These are phyloP conservation scores for Echeveria elegans DNA, from an alignment of 164 flowering plant species.

Conservation along the genomic window DNA sequence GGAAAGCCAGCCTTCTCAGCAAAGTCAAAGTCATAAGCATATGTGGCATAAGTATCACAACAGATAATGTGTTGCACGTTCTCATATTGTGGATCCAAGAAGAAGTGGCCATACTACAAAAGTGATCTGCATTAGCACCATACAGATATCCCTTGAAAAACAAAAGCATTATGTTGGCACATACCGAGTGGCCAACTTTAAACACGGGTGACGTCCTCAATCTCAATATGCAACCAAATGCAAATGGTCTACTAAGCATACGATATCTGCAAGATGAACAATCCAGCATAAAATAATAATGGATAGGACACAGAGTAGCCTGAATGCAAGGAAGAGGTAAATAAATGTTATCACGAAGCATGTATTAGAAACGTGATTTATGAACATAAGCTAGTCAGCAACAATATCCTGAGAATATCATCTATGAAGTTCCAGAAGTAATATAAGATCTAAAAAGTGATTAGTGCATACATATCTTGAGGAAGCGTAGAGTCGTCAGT, in stretches of 20 bases:
- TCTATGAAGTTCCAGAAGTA: background rate
- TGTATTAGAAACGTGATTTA: background rate
- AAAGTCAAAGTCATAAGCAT: constrained; percentile 97
- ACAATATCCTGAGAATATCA: background rate
- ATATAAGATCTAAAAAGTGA: background rate
- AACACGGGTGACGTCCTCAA: constrained; percentile 90
- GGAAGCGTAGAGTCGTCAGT: constrained; percentile 99
- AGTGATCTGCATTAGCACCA: background rate
- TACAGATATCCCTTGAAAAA: background rate
- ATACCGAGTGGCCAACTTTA: constrained; percentile 68
- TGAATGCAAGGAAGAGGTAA: background rate
- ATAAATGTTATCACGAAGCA: background rate
- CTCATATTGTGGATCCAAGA: constrained; percentile 97
- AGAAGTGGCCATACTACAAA: constrained; percentile 96
- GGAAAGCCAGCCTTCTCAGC: constrained; percentile 59
- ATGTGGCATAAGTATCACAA: constrained; percentile 91
- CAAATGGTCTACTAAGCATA: constrained; percentile 92
- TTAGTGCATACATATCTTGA: constrained; percentile 86
- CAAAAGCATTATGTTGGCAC: constrained; percentile 15
- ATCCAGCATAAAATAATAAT: no score
- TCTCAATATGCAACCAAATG: constrained; percentile 83
- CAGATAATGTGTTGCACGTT: constrained; percentile 97
- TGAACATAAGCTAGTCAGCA: background rate
- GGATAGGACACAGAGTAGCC: background rate
- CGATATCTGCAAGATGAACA: constrained; percentile 63